These are phyloP conservation scores for Penicillium hordei DNA, from an alignment of 2,329 filamentous ascomycete genomes.

Conservation along the genomic window DNA sequence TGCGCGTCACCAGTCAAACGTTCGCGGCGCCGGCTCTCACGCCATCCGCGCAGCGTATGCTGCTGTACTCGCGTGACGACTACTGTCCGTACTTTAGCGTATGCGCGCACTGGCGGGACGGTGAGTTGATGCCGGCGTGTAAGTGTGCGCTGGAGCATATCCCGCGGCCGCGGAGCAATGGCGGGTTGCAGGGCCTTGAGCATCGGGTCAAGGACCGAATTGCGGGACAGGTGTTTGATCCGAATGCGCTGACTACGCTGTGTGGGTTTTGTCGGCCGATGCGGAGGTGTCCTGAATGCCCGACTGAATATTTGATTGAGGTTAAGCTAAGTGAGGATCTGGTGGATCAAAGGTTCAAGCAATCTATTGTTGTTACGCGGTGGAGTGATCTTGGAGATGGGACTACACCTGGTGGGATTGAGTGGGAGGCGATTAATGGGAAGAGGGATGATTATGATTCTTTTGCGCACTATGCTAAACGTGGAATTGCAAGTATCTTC, in stretches of 20 bases:
- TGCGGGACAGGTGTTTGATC: conserved; percentile 29
- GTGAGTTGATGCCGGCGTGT: conserved; percentile 58
- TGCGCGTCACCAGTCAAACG: conserved; percentile 57
- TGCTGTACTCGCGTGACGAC: conserved; percentile 61
- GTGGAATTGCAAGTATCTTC: conserved; percentile 60
- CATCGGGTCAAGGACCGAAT: conserved; percentile 42
- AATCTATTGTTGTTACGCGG: conserved; percentile 60
- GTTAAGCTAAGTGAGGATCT: conserved; percentile 60
- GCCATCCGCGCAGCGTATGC: conserved; percentile 52
- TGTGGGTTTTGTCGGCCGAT: conserved; percentile 60
- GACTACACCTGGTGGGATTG: conserved; percentile 46
- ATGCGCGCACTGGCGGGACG: conserved; percentile 63
- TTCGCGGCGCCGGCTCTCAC: conserved; percentile 56
- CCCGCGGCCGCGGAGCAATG: conserved; percentile 44
- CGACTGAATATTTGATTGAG: conserved; percentile 63
- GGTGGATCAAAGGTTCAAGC: conserved; percentile 52
- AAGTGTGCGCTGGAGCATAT: conserved; percentile 63
- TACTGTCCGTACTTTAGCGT: conserved; percentile 63
- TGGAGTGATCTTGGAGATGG: conserved; percentile 64
- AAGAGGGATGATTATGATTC: conserved; percentile 51
- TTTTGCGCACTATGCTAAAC: conserved; percentile 53
- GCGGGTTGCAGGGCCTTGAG: conserved; percentile 43
- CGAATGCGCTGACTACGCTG: conserved; percentile 49
- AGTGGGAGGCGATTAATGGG: conserved; percentile 59
- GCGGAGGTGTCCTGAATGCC: conserved; percentile 61